These are phyloP conservation scores for Parmales sp. DNA, from an alignment of 108 stramenopile genomes.

Conservation along the genomic window DNA sequence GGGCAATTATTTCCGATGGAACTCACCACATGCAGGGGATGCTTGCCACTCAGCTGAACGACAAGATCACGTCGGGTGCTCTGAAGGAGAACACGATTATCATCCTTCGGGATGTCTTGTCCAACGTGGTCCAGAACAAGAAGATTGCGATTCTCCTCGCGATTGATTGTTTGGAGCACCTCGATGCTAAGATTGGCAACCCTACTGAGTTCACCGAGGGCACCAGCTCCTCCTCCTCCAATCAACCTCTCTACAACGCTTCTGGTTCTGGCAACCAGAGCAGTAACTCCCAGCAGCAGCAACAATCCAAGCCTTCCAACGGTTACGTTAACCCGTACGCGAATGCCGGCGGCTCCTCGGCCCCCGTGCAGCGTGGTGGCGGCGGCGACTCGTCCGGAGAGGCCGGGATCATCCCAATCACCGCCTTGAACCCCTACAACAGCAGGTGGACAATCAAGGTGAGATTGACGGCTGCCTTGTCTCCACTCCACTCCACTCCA, in stretches of 20 bases:
- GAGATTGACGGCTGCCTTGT: slow-evolving; percentile 40
- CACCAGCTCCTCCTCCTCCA: slow-evolving; percentile 17
- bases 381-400: slow-evolving; percentile 20
- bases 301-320: slow-evolving; percentile 25
- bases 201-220: slow-evolving; percentile 46
- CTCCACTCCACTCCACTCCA: no score
- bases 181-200: slow-evolving; percentile 43
- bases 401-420: slow-evolving; percentile 56
- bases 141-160: slow-evolving; percentile 62
- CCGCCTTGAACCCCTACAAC: slow-evolving; percentile 85
- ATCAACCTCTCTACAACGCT: slow-evolving; percentile 31
- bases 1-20: slow-evolving; percentile 72
- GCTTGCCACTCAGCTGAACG: slow-evolving; percentile 81
- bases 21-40: slow-evolving; percentile 66
- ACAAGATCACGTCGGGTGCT: slow-evolving; percentile 36
- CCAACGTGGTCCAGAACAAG: slow-evolving; percentile 59
- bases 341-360: not conserved
- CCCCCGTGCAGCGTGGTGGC: not conserved
- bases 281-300: slow-evolving; percentile 25
- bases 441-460: slow-evolving; percentile 83
- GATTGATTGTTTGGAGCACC: slow-evolving; percentile 28
- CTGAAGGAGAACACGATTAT: slow-evolving; percentile 43
- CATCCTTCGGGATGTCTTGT: slow-evolving; percentile 53
- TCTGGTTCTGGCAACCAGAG: slow-evolving; percentile 12
- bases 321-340: not conserved